Evolutionary conservation across 345 rosid species (phyloP), one percentile per base, ranked within the genome.

Genomic region (Raphanus raphanistrum): DNA sequence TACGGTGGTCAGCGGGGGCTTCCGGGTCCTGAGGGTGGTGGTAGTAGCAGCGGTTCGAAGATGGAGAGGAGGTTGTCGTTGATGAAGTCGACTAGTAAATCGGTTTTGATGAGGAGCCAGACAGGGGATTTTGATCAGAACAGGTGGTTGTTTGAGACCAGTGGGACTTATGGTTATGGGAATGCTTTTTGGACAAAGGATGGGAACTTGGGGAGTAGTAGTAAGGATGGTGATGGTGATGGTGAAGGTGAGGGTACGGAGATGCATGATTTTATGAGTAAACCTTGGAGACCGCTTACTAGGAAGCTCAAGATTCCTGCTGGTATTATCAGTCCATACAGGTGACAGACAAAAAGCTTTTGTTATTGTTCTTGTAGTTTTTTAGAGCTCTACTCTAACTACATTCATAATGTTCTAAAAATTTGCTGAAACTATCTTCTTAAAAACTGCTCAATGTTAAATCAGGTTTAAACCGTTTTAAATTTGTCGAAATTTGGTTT

Each of bases 201-300:
- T 25, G 98, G 94, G 13, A 88, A 87, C 66, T 78, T 90, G 29
- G 96, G 91, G 55, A 87, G 81, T 57, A 90, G 81, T 57, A 90
- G 84, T 21, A 82, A 89, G 26, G 94, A 89, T 33, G 96, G 89
- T 17, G 92, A 82, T 11, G 82, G 89, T 29, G 82, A 86, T 65
- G 90, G 86, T 61, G 93, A 87, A 4, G 85, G 75, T 76, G 78
- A 2, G 3, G 31, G 4, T 21, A 21, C 29, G 58, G 97, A 90
- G 75, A 86, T 90, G 6, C 82, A 85, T 60, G 93, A 90, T 63
- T 83, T 94, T 83, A 84, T 94, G 88, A 89, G 38, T 84, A 92
- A 90, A 80, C 98, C 98, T 3, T 94, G 98, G 98, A 86, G 97
- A 84, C 98, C 98, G 13, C 97, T 94, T 54, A 94, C 97, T 8